Conservation (phyloP, 139 green algal genomes). For the Micractinium conductrix region DNA sequence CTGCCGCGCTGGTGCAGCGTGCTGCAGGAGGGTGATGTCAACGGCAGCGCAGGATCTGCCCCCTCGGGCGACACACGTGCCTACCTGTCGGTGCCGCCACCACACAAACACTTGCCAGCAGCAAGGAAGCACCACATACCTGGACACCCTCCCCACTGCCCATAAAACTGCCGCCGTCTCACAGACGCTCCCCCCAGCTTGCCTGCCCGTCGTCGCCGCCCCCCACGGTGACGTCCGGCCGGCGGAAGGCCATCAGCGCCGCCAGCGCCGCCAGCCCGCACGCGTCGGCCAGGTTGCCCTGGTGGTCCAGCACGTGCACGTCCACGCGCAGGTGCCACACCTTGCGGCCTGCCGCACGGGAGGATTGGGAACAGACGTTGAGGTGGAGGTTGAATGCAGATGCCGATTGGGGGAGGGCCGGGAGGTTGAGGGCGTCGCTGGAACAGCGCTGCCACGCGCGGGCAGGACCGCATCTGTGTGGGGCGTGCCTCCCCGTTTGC, state of each 20-base stretch:
- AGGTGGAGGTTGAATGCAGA: too few relatives aligned
- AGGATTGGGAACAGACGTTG: not conserved
- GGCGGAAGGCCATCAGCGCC: conserved; percentile 80
- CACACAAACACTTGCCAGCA: too few relatives aligned
- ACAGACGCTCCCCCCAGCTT: not conserved
- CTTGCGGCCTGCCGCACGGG: conserved; percentile 34
- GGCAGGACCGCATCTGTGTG: too few relatives aligned
- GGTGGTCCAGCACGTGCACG: conserved; percentile 79
- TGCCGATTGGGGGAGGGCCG: not conserved
- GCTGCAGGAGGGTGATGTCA: not conserved
- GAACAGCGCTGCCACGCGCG: too few relatives aligned
- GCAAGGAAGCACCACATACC: too few relatives aligned
- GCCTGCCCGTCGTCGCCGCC: conserved; percentile 32
- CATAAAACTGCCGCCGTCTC: too few relatives aligned
- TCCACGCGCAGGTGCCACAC: conserved; percentile 86
- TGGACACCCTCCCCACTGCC: too few relatives aligned
- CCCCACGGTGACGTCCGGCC: conserved; percentile 73
- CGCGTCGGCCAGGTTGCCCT: conserved; percentile 87
- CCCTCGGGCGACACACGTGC: too few relatives aligned
- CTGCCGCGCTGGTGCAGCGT: not conserved
- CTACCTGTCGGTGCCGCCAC: too few relatives aligned
- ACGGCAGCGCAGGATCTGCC: too few relatives aligned
- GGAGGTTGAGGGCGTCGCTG: too few relatives aligned
- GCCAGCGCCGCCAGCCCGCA: conserved; percentile 75
- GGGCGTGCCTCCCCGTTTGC: too few relatives aligned